Evolutionary conservation across 768 basidiomycete species (phyloP).

Genomic region (Suillus placidus): DNA sequence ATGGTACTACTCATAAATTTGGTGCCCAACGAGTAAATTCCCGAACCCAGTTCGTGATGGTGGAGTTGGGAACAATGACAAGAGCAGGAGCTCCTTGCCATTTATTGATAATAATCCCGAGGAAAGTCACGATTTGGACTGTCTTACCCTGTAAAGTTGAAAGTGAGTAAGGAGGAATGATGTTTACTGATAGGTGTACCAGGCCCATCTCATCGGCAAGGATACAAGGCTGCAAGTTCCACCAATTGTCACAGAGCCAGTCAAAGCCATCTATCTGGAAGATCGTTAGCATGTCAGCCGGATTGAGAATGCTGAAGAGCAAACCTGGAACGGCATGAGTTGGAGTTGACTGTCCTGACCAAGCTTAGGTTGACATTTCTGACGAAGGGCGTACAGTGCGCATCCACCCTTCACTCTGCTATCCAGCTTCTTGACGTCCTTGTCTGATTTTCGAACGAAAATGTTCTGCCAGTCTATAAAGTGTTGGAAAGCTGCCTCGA

Average conservation of each 20-base stretch:
- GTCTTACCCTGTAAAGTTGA: constrained; percentile 71
- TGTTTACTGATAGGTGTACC: constrained; percentile 42
- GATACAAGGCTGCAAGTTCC: constrained; percentile 81
- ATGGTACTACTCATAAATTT: constrained; percentile 76
- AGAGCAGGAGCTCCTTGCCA: constrained; percentile 76
- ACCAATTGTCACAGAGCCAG: constrained; percentile 89
- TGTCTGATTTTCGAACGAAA: constrained; percentile 50
- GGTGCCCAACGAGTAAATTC: constrained; percentile 85
- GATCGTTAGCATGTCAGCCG: constrained; percentile 14
- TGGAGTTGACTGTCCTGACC: constrained; percentile 64
- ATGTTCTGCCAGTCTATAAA: constrained; percentile 68
- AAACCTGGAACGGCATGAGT: constrained; percentile 88
- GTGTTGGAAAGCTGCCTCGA: constrained; percentile 63
- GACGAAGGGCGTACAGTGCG: constrained; percentile 45
- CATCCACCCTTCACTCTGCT: constrained; percentile 60
- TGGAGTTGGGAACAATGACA: constrained; percentile 95
- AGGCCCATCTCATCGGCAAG: constrained; percentile 98
- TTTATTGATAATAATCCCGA: constrained; percentile 63
- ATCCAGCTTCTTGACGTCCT: constrained; percentile 48
- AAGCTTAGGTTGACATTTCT: constrained; percentile 59
- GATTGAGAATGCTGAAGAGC: constrained; percentile 17
- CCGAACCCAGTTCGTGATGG: constrained; percentile 92
- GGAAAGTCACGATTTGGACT: constrained; percentile 85
- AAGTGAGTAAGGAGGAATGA: constrained; percentile 13
- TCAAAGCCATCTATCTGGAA: constrained; percentile 76